Conservation (phyloP, 164 flowering plant genomes). For the Berberis vulgaris region DNA sequence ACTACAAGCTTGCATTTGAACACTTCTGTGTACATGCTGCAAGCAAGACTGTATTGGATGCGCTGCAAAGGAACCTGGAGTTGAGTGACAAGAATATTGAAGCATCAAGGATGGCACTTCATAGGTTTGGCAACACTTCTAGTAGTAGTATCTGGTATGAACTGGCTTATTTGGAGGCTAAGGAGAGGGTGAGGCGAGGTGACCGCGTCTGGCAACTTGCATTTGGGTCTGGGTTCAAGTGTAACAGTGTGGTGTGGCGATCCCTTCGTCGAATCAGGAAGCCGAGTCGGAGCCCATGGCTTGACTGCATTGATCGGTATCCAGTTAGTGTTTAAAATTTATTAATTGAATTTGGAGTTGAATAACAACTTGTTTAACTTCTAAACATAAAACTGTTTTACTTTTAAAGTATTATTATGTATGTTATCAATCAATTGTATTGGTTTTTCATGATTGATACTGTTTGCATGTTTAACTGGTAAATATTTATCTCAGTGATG, state of each 20-base stretch:
- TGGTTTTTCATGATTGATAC: too few species aligned
- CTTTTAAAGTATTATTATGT: too few species aligned
- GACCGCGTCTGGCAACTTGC: slow-evolving; percentile 90
- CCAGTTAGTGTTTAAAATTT: slow-evolving; percentile 22
- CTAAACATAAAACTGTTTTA: too few species aligned
- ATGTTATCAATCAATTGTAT: too few species aligned
- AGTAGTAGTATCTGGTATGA: slow-evolving; percentile 97
- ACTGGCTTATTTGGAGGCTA: slow-evolving; percentile 83
- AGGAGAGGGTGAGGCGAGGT: slow-evolving; percentile 60
- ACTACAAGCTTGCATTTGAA: slow-evolving; percentile 94
- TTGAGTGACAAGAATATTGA: slow-evolving; percentile 71
- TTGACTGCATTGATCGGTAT: slow-evolving; percentile 47
- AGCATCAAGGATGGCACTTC: slow-evolving; percentile 73
- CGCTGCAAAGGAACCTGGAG: slow-evolving; percentile 76
- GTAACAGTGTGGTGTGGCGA: slow-evolving; percentile 84
- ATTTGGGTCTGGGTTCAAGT: slow-evolving; percentile 92
- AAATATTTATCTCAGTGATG: too few species aligned
- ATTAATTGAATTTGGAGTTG: background rate
- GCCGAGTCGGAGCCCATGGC: slow-evolving; percentile 75
- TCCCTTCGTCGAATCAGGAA: slow-evolving; percentile 43
- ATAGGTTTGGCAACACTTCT: slow-evolving; percentile 91
- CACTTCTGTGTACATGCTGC: slow-evolving; percentile 90
- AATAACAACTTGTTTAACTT: background rate
- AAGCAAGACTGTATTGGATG: slow-evolving; percentile 67
- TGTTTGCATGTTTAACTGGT: too few species aligned